Percentiles rank a stretch among this genome's conserved stretches.
Evolutionary conservation across 176 grass and related monocot genomes (phyloP).

Genomic region (Pharus latifolius): DNA sequence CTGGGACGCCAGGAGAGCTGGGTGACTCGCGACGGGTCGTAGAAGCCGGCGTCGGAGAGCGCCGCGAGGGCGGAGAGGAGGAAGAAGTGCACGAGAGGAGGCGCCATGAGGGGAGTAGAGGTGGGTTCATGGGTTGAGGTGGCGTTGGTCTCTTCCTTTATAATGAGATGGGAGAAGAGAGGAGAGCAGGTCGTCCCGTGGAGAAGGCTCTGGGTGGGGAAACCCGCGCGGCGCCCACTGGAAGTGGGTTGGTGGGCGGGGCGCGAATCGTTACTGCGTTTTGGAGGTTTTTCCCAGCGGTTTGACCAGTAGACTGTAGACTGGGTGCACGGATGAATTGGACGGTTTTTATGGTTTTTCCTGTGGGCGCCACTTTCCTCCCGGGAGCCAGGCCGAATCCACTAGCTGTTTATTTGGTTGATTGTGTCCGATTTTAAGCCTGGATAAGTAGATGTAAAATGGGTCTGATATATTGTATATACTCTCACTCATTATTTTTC

Average conservation of each 20-base stretch:
- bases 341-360: too few relatives aligned
- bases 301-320: too few relatives aligned
- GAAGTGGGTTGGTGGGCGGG: background rate
- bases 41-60: conserved; percentile 16
- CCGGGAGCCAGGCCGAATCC: too few relatives aligned
- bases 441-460: too few relatives aligned
- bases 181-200: background rate
- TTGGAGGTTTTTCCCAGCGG: background rate
- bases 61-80: background rate
- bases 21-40: conserved; percentile 40
- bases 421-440: too few relatives aligned
- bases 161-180: background rate
- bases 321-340: too few relatives aligned
- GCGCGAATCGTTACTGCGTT: background rate
- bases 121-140: background rate
- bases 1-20: conserved; percentile 53
- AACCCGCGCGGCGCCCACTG: conserved; percentile 29
- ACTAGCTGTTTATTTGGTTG: too few relatives aligned
- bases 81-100: background rate
- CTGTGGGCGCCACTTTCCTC: too few relatives aligned
- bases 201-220: background rate
- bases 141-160: background rate
- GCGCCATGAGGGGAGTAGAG: conserved; percentile 16
- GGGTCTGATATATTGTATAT: too few relatives aligned
- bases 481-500: too few relatives aligned